Percentiles rank a stretch among this genome's conserved stretches.
Conservation (phyloP, 768 basidiomycete genomes). For the Cystofilobasidium bisporidii region DNA sequence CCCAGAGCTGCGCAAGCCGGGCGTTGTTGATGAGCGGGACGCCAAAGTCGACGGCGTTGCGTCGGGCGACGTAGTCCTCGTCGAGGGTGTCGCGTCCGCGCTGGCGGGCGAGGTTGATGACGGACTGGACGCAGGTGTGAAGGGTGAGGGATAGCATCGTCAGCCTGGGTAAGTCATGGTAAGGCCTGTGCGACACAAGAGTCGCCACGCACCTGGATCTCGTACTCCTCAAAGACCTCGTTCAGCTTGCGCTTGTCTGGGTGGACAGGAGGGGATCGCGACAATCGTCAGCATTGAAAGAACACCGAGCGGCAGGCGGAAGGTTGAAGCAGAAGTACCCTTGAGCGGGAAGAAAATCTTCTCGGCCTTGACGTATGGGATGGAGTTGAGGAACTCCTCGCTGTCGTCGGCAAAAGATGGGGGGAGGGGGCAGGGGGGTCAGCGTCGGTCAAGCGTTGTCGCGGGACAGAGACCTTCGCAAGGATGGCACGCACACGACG, state of each 20-base stretch:
- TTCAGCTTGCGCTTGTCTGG: slow-evolving; percentile 84
- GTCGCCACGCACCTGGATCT: no score
- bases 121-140: no score
- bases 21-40: slow-evolving; percentile 83
- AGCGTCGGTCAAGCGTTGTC: no score
- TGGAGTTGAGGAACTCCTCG: slow-evolving; percentile 33
- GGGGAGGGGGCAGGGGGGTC: no score
- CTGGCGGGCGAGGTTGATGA: slow-evolving; percentile 79
- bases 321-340: neutral
- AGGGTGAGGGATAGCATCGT: no score
- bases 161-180: no score
- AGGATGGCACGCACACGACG: slow-evolving; percentile 10
- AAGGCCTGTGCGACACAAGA: no score
- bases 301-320: no score
- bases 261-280: neutral
- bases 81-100: slow-evolving; percentile 69
- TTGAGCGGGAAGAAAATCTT: slow-evolving; percentile 89
- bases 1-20: slow-evolving; percentile 68
- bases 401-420: no score
- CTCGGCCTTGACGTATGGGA: slow-evolving; percentile 44
- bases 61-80: slow-evolving; percentile 92
- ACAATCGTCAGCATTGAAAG: no score
- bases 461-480: no score
- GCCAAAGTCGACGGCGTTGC: slow-evolving; percentile 95
- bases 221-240: slow-evolving; percentile 69